Conservation (phyloP, 2,329 filamentous ascomycete species). For the Talaromyces sp. region DNA sequence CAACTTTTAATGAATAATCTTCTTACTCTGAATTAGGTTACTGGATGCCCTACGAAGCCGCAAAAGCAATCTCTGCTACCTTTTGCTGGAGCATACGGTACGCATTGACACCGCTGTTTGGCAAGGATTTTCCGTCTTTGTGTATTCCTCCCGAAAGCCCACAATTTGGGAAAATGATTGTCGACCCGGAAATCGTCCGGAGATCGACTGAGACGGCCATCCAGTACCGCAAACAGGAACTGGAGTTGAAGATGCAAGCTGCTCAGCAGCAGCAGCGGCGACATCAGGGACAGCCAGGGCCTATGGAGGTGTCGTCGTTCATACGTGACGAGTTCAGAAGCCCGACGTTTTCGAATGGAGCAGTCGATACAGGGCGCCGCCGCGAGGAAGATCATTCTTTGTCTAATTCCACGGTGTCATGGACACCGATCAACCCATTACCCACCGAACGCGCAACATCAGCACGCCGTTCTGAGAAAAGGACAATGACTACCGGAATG, state of each 20-base stretch:
- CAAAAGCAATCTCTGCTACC: conserved; percentile 78
- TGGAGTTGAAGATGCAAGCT: neutral
- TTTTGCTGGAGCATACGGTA: conserved; percentile 83
- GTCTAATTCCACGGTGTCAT: neutral
- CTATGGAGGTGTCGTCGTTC: neutral
- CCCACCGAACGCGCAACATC: neutral
- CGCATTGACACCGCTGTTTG: conserved; percentile 86
- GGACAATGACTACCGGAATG: neutral
- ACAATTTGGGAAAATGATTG: conserved; percentile 63
- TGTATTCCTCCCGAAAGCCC: conserved; percentile 61
- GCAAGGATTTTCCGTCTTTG: conserved; percentile 66
- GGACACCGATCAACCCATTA: conserved; percentile 1
- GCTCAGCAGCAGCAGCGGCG: neutral
- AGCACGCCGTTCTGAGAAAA: neutral
- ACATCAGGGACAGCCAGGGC: neutral
- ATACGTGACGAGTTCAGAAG: neutral
- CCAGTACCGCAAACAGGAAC: conserved; percentile 28
- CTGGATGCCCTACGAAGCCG: conserved; percentile 90
- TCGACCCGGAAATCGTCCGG: conserved; percentile 52
- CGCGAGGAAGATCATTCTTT: neutral
- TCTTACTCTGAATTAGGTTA: too few species aligned
- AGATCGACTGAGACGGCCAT: conserved; percentile 41
- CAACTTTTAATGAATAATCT: too few species aligned
- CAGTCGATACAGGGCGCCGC: neutral
- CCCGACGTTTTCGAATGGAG: neutral